phyloP scores from a whole-genome alignment of 2,329 filamentous ascomycete species.

The Truncatella angustata region DNA sequence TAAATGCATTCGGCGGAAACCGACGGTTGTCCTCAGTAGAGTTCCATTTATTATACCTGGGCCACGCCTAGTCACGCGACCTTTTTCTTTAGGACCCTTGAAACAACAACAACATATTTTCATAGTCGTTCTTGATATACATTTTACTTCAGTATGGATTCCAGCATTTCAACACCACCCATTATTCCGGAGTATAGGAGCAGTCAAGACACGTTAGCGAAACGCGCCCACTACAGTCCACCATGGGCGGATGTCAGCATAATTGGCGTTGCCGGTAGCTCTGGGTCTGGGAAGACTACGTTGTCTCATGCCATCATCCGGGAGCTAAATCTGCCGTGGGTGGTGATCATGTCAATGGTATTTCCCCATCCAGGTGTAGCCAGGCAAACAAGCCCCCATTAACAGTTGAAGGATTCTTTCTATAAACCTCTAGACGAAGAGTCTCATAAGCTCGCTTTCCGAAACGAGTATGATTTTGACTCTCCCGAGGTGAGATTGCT shows the following conservation, averaged over 20 bases:
- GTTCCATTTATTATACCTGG: neutral
- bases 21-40: neutral
- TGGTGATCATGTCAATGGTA: constrained; percentile 96
- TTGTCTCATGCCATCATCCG: constrained; percentile 88
- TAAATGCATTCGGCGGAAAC: neutral
- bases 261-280: constrained; percentile 93
- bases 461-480: constrained; percentile 95
- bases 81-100: neutral
- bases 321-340: constrained; percentile 91
- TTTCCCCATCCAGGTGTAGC: constrained; percentile 21
- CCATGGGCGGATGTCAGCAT: constrained; percentile 97
- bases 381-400: neutral
- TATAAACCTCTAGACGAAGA: constrained; percentile 86
- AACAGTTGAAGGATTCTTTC: constrained; percentile 74
- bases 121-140: neutral
- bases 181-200: constrained; percentile 29
- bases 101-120: no score
- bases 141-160: constrained; percentile 22
- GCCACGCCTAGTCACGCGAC: neutral
- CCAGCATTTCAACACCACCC: constrained; percentile 22
- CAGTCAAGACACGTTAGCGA: constrained; percentile 44
- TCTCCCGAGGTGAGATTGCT: constrained; percentile 63
- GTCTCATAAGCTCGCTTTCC: constrained; percentile 76
- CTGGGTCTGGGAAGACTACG: constrained; percentile 93
- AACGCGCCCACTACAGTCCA: constrained; percentile 76